phyloP scores from a whole-genome alignment of 805 yeast species.

The Candida sakaeoensis region DNA sequence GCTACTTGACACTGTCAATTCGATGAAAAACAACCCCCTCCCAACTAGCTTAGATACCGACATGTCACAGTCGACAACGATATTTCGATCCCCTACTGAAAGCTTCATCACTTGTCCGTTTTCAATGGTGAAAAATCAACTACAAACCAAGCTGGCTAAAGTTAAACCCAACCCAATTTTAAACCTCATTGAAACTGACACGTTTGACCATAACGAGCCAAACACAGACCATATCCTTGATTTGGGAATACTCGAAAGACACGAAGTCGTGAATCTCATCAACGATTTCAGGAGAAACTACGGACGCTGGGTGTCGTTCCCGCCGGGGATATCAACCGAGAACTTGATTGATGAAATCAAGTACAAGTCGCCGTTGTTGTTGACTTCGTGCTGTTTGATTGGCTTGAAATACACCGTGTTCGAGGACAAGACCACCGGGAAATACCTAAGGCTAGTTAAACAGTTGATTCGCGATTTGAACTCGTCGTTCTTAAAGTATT shows the following conservation, averaged over 20 bases:
- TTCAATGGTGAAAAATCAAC: conserved; percentile 32
- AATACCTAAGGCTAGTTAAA: conserved; percentile 41
- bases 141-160: conserved; percentile 7
- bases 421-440: conserved; percentile 25
- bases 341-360: conserved; percentile 48
- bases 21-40: conserved; percentile 16
- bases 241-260: conserved; percentile 44
- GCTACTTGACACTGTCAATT: conserved; percentile 23
- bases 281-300: conserved; percentile 61
- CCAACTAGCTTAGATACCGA: conserved; percentile 1
- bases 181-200: background rate
- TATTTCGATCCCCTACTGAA: conserved; percentile 4
- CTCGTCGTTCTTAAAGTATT: conserved; percentile 32
- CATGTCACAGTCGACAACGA: background rate
- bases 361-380: conserved; percentile 53
- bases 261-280: conserved; percentile 49
- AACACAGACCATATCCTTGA: background rate
- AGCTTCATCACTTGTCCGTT: conserved; percentile 44
- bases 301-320: conserved; percentile 77
- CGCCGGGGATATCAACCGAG: conserved; percentile 47
- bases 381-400: conserved; percentile 63
- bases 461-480: conserved; percentile 51
- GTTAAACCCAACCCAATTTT: background rate
- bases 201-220: background rate
- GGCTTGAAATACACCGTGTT: conserved; percentile 49